Evolutionary conservation across 2,329 filamentous ascomycete species (phyloP).

Genomic region (Ascochyta rabiei): DNA sequence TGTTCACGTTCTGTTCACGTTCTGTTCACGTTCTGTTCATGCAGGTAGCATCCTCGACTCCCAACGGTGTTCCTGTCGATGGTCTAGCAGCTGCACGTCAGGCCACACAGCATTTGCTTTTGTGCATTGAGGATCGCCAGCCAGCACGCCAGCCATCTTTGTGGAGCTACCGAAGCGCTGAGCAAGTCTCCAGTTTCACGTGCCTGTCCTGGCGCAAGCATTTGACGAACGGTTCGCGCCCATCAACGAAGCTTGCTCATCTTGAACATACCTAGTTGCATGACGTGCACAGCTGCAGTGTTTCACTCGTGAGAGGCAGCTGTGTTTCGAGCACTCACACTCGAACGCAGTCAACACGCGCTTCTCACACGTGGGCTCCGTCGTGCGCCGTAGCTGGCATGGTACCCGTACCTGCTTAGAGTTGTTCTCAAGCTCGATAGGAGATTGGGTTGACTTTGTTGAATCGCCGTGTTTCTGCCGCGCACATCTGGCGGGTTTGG

Average conservation of each 20-base stretch:
- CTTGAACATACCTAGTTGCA: background rate
- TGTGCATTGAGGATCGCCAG: conserved; percentile 11
- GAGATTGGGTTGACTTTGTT: background rate
- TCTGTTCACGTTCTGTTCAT: too few species aligned
- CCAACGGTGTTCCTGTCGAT: background rate
- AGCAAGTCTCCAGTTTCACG: conserved; percentile 1
- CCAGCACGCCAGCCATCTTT: conserved; percentile 14
- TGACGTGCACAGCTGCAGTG: background rate
- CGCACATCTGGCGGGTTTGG: background rate
- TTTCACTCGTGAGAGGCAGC: conserved; percentile 7
- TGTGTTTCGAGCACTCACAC: background rate
- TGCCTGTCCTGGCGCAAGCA: background rate
- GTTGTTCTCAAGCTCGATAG: background rate
- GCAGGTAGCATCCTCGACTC: background rate
- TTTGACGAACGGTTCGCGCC: background rate
- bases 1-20: too few species aligned
- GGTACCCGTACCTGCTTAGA: background rate
- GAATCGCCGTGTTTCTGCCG: background rate
- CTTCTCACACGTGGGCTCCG: background rate
- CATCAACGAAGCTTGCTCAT: background rate
- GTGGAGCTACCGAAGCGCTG: conserved; percentile 4
- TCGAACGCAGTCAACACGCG: conserved; percentile 1
- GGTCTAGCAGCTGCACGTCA: conserved; percentile 13
- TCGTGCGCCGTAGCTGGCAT: background rate
- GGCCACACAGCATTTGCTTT: conserved; percentile 9